These are phyloP conservation scores for Aspergillus sp. DNA, from an alignment of 2,329 filamentous ascomycete genomes.

Conservation along the genomic window DNA sequence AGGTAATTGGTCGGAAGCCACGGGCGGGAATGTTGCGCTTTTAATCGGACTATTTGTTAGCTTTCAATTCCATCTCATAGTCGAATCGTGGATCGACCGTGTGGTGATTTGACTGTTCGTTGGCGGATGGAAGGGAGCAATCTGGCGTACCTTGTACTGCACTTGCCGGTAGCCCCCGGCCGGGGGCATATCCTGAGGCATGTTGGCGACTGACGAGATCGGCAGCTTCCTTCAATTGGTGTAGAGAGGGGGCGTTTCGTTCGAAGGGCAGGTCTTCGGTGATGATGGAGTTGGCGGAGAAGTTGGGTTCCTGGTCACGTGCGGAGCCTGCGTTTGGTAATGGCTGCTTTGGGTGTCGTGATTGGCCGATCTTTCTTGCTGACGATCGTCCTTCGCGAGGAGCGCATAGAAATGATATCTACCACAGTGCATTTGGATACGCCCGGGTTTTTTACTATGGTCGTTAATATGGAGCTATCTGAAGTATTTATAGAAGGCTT, in stretches of 20 bases:
- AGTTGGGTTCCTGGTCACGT: conserved; percentile 32
- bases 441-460: background rate
- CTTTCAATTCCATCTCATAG: conserved; percentile 6
- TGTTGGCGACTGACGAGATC: conserved; percentile 46
- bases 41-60: conserved; percentile 35
- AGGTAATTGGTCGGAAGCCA: conserved; percentile 80
- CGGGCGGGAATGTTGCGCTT: conserved; percentile 85
- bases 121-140: background rate
- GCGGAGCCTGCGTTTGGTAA: conserved; percentile 26
- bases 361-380: conserved; percentile 25
- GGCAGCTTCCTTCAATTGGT: conserved; percentile 22
- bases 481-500: background rate
- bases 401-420: background rate
- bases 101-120: background rate
- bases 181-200: conserved; percentile 98
- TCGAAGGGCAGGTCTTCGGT: background rate
- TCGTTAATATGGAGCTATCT: background rate
- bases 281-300: conserved; percentile 25
- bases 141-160: conserved; percentile 80
- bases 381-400: background rate
- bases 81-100: background rate
- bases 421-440: background rate
- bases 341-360: conserved; percentile 24
- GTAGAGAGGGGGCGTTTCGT: conserved; percentile 20
- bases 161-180: conserved; percentile 91